A percentile compares a stretch with the other conserved stretches of the same genome.
phyloP scores from a whole-genome alignment of 2,329 filamentous ascomycete species.

The Aspergillus quadricinctus region DNA sequence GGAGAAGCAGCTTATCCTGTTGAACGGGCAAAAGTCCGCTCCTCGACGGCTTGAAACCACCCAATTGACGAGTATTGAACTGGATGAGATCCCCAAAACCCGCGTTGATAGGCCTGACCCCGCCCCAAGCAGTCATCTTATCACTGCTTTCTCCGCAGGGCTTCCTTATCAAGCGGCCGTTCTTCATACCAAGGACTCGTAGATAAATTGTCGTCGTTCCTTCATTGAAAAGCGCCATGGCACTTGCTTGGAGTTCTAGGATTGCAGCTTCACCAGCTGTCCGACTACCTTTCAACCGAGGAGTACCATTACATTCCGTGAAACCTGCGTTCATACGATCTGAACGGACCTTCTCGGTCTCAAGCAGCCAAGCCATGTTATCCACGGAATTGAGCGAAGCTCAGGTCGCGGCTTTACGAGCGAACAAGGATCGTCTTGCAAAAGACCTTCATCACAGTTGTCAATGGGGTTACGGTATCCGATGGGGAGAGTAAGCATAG shows the following conservation, averaged over 20 bases:
- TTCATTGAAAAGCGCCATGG: conserved; percentile 5
- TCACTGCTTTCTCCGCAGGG: neutral
- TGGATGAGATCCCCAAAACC: neutral
- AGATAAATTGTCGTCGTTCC: conserved; percentile 3
- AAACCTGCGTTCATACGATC: conserved; percentile 1
- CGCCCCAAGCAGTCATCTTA: conserved; percentile 1
- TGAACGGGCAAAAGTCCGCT: neutral
- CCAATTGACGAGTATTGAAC: neutral
- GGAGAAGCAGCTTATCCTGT: conserved; percentile 1
- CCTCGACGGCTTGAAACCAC: neutral
- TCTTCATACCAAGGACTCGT: neutral
- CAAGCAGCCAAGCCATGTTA: conserved; percentile 26
- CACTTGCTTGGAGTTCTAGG: neutral
- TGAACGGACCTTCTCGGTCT: conserved; percentile 12
- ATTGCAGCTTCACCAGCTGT: neutral
- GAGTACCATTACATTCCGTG: neutral
- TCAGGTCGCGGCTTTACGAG: conserved; percentile 50
- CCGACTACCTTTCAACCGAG: conserved; percentile 2
- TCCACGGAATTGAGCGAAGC: conserved; percentile 46
- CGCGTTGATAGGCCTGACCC: neutral
- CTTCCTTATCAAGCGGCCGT: neutral
- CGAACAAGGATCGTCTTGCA: conserved; percentile 58
- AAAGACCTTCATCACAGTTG: conserved; percentile 62
- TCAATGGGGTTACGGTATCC: conserved; percentile 61
- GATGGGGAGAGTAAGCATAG: conserved; percentile 61